A percentile compares a stretch with the other conserved stretches of the same genome.
Conservation (phyloP, 108 stramenopile genomes). For the Cylindrotheca fusiformis region DNA sequence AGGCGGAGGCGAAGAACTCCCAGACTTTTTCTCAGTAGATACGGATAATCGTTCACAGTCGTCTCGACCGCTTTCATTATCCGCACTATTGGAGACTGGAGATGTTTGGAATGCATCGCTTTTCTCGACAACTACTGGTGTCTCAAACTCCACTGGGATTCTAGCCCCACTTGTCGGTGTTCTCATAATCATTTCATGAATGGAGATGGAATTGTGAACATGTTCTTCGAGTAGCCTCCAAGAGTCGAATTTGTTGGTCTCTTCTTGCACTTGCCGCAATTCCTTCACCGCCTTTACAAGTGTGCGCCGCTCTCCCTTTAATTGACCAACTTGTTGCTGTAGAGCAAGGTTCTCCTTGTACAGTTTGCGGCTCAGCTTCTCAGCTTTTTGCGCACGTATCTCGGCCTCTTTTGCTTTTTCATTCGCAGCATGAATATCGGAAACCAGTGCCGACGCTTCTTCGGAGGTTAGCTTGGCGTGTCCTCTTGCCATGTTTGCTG, state of each 20-base stretch:
- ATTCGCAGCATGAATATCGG: slow-evolving; percentile 14
- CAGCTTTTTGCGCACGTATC: slow-evolving; percentile 3
- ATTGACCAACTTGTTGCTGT: slow-evolving; percentile 5
- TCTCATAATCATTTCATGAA: slow-evolving; percentile 23
- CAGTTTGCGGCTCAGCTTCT: neutral
- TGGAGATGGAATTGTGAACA: slow-evolving; percentile 3
- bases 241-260: slow-evolving; percentile 15
- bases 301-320: slow-evolving; percentile 3
- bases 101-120: neutral
- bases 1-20: neutral
- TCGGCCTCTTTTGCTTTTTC: slow-evolving; percentile 1
- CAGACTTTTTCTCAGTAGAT: neutral
- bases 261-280: slow-evolving; percentile 2
- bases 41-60: neutral
- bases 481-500: slow-evolving; percentile 12
- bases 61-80: neutral
- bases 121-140: neutral
- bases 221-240: slow-evolving; percentile 13
- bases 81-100: neutral
- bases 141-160: neutral
- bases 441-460: neutral
- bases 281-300: slow-evolving; percentile 20
- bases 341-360: slow-evolving; percentile 16
- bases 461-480: slow-evolving; percentile 5
- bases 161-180: neutral